Conservation (phyloP, 345 rosid genomes). For the Trapa bicornis region DNA sequence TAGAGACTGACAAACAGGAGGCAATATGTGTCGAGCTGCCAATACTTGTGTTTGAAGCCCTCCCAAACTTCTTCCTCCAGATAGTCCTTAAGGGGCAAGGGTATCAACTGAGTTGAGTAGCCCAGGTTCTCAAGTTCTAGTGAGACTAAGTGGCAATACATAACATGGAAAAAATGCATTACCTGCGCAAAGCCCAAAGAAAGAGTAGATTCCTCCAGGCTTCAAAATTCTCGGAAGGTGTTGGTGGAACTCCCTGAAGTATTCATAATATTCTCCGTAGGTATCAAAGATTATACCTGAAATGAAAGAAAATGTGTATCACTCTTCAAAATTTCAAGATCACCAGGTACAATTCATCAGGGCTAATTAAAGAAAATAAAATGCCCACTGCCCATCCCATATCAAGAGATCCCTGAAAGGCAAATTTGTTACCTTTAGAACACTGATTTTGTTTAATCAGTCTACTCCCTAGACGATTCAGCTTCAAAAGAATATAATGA, state of each 20-base stretch:
- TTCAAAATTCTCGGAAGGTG: conserved; percentile 55
- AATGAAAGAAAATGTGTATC: not conserved
- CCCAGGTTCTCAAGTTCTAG: conserved; percentile 76
- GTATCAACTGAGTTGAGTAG: conserved; percentile 55
- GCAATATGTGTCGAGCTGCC: conserved; percentile 84
- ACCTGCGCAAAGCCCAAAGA: conserved; percentile 84
- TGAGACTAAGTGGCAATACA: conserved; percentile 70
- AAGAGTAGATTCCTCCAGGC: conserved; percentile 67
- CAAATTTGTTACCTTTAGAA: not conserved
- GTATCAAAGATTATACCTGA: conserved; percentile 78
- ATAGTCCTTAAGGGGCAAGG: conserved; percentile 79
- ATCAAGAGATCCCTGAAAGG: not conserved
- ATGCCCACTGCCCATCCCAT: not conserved
- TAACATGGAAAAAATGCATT: conserved; percentile 78
- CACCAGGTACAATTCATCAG: not conserved
- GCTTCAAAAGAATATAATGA: too few species aligned
- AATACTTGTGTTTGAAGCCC: conserved; percentile 78
- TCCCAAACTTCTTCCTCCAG: conserved; percentile 82
- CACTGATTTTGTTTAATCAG: too few species aligned
- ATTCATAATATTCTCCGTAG: conserved; percentile 78
- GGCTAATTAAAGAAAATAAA: not conserved
- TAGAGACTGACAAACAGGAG: conserved; percentile 65
- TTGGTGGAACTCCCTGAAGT: conserved; percentile 71
- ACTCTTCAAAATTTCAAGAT: not conserved
- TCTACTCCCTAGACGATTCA: too few species aligned